Evolutionary conservation across 202 grass and related monocot species (phyloP), one percentile per base, ranked within the genome.

Genomic region (Setaria italica): DNA sequence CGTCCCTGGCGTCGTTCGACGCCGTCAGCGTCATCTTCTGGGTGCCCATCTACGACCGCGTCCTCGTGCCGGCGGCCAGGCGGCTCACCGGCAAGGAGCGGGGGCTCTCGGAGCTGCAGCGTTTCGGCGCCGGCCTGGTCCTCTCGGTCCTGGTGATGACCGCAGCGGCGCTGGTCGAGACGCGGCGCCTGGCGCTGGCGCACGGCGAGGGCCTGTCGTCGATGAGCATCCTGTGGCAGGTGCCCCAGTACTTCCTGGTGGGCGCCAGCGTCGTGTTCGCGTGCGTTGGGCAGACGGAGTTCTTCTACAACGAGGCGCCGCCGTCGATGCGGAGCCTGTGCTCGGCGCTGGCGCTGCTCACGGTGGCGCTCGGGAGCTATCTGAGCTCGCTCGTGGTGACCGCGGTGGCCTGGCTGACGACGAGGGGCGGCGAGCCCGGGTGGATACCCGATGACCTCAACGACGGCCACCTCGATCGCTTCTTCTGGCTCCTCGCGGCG

Each of bases 381-480:
- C 39, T 87, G 70, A 95, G 93, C 86, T 95, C 93, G 16, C 79
- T 92, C 67, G 73, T 92, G 43, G 29, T 95, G 51, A 88, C 85
- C 2, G 39, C 81, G 2, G 93, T 95, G 46, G 65, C 85, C 2
- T 84, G 62, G 68, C 50, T 92, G 65, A 95, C 93, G 1, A 85
- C 93, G 25, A 67, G 74, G 42, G 76, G 79, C 68, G 86, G 86
- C 32, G 57, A 67, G 65, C 49, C 82, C 1, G 93, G 90, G 20
- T 96, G 94, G 94, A 93, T 96, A 54, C 91, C 94, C 0, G 94
- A 96, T 72, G 78, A 96, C 50, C 88, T 96, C 43, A 71, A 96
- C 33, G 84, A 96, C 12, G 94, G 94, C 19, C 91, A 91, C 73
- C 91, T 97, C 16, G 89, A 97, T 48, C 79, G 90, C n/a, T 97